Evolutionary conservation across 1,284 basidiomycete genomes (phyloP).

Genomic region (Ustilago bromivora): DNA sequence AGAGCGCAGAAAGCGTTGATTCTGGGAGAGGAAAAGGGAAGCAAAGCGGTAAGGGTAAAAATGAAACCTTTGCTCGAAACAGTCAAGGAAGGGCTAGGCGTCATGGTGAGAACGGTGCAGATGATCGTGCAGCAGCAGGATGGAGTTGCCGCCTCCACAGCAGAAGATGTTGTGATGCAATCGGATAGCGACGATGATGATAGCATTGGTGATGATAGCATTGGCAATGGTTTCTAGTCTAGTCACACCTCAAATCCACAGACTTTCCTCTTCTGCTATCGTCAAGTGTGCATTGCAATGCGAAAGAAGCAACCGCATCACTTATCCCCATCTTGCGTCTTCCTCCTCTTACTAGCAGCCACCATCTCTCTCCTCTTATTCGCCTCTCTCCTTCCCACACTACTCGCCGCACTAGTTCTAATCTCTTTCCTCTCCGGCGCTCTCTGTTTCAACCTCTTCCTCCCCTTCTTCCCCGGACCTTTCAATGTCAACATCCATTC

Average conservation of each 20-base stretch:
- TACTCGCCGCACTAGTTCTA: slow-evolving; percentile 56
- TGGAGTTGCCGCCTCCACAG: slow-evolving; percentile 3
- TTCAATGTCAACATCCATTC: slow-evolving; percentile 71
- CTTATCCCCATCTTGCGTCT: slow-evolving; percentile 13
- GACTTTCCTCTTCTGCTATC: too few species aligned
- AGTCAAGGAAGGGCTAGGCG: slow-evolving; percentile 16
- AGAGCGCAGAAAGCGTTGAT: slow-evolving; percentile 31
- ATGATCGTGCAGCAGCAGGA: slow-evolving; percentile 35
- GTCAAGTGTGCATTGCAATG: neutral
- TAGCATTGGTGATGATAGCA: slow-evolving; percentile 11
- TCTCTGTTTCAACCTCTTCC: slow-evolving; percentile 81
- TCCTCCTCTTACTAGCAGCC: slow-evolving; percentile 59
- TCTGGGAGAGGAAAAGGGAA: slow-evolving; percentile 25
- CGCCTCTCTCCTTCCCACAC: slow-evolving; percentile 55
- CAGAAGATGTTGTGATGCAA: slow-evolving; percentile 4
- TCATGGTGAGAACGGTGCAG: slow-evolving; percentile 25
- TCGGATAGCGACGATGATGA: slow-evolving; percentile 8
- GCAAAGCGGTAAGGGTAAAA: slow-evolving; percentile 10
- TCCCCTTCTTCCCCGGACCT: slow-evolving; percentile 88
- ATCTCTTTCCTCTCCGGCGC: slow-evolving; percentile 76
- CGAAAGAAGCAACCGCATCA: neutral
- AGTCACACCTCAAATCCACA: too few species aligned
- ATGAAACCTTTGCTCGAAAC: slow-evolving; percentile 23
- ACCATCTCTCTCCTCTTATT: slow-evolving; percentile 61
- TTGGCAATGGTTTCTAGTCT: too few species aligned